Base-by-base conservation (phyloP, 768 basidiomycete genomes). In the Leccinum olivaceopallidum region DNA sequence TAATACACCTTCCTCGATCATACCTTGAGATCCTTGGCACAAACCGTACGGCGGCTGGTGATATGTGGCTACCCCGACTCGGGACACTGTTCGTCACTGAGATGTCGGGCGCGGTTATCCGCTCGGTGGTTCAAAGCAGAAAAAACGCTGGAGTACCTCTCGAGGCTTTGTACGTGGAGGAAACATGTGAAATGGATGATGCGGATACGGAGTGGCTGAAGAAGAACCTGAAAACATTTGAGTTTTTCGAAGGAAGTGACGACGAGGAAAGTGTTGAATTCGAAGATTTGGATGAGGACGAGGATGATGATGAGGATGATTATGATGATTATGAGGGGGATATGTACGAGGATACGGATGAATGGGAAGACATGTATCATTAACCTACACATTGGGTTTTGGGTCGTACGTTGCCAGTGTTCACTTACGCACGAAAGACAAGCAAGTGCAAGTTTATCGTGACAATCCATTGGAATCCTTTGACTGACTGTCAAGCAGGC, bases 171-270 rank as follows among this genome's bases (percentile, higher is more conserved):
- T 70, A 69, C 36, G 78, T 88, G 73, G 78, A 83, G 44, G 67
- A 78, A 56, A 69, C 76, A 0, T 82, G 83, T 53, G 69, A 73
- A 1, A 44, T 88, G n/a, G 64, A 70, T 0, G 55, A 65, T 1
- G 73, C 74, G 24, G 81, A 85, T 13, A 76, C 78, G 62, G 68
- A 67, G 44, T 89, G 87, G 87, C 66, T 89, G 42, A 75, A 70
- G 55, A 70, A 70, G 6, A 76, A 87, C 63, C 54, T 85, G 55
- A 79, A 83, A 59, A 73, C 73, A 34, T 77, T 89, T 16, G 81
- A 82, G 12, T 81, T 77, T 62, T 89, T 86, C 61, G 85, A 84
- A 59, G 79, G 83, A 36, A 85, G 85, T 50, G 78, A 79, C 51
- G 78, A 79, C 32, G 86, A 76, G 18, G 75, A 71, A 47, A 61